Conservation (phyloP, 352 stramenopile species). For the Pythium grandisporangium region DNA sequence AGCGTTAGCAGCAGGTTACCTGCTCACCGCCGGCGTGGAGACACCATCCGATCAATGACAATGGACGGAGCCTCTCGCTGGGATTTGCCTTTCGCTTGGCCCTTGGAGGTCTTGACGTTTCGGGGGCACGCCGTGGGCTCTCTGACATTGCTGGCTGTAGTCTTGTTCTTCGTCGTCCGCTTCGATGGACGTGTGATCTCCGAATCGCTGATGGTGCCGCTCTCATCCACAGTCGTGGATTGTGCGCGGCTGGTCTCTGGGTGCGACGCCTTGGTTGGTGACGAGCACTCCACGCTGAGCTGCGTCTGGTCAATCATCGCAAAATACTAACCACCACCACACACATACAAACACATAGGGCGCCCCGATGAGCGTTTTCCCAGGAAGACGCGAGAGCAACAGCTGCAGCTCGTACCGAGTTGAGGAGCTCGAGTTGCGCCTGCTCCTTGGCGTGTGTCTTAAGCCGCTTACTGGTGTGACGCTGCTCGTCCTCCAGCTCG, state of each 20-base stretch:
- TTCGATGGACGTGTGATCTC: slow-evolving; percentile 8
- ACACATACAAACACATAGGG: neutral
- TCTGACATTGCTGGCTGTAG: slow-evolving; percentile 1
- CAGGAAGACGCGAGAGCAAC: neutral
- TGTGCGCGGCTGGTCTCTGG: too few species aligned
- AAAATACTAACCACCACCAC: slow-evolving; percentile 10
- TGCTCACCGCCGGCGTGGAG: too few species aligned
- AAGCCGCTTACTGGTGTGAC: slow-evolving; percentile 2
- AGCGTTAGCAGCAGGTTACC: too few species aligned
- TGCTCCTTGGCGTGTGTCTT: slow-evolving; percentile 10
- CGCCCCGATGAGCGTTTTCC: neutral
- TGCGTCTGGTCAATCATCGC: slow-evolving; percentile 19
- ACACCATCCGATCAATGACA: slow-evolving; percentile 12
- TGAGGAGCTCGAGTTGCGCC: slow-evolving; percentile 9
- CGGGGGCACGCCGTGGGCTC: slow-evolving; percentile 6
- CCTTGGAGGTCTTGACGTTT: neutral
- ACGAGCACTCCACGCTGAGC: slow-evolving; percentile 10
- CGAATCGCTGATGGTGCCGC: slow-evolving; percentile 8
- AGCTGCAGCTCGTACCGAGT: slow-evolving; percentile 6
- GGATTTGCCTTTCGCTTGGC: neutral
- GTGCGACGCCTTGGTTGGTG: neutral
- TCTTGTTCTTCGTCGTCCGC: neutral
- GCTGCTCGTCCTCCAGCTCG: slow-evolving; percentile 10
- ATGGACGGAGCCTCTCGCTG: slow-evolving; percentile 3
- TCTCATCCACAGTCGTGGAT: neutral